Conservation (phyloP, 805 yeast genomes). For the Dipodascopsis uninucleata region DNA sequence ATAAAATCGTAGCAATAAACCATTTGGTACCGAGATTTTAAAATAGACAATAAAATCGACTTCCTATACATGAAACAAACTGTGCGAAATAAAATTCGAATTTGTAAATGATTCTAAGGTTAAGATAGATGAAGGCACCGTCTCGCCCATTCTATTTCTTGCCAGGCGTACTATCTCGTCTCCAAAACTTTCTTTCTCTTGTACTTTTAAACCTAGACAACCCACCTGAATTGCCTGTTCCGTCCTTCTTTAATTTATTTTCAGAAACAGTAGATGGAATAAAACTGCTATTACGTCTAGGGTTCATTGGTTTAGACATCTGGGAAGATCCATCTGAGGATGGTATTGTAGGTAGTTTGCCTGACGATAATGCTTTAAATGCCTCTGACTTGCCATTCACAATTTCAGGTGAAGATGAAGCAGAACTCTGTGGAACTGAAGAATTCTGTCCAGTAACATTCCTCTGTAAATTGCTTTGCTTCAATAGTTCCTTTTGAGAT, state of each 20-base stretch:
- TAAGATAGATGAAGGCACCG: too few relatives aligned
- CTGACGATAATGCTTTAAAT: background rate
- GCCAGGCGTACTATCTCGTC: slow-evolving; percentile 7
- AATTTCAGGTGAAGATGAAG: slow-evolving; percentile 3
- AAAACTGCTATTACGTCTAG: background rate
- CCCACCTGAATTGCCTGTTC: slow-evolving; percentile 10
- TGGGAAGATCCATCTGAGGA: slow-evolving; percentile 6
- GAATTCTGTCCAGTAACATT: background rate
- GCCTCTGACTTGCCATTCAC: background rate
- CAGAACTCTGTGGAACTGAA: slow-evolving; percentile 4
- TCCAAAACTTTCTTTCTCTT: slow-evolving; percentile 23
- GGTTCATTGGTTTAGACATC: background rate
- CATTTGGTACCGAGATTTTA: too few relatives aligned
- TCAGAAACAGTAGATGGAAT: background rate
- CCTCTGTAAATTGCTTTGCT: background rate
- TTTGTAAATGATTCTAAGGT: too few relatives aligned
- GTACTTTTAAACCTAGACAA: slow-evolving; percentile 19
- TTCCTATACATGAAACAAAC: too few relatives aligned
- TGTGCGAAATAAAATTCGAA: too few relatives aligned
- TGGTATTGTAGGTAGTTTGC: slow-evolving; percentile 13
- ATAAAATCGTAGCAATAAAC: too few relatives aligned
- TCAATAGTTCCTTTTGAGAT: slow-evolving; percentile 2
- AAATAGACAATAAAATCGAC: too few relatives aligned
- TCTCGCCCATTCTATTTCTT: too few relatives aligned
- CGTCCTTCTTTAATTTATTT: slow-evolving; percentile 1